These are phyloP conservation scores for Russula earlei DNA, from an alignment of 768 basidiomycete species.

Conservation along the genomic window DNA sequence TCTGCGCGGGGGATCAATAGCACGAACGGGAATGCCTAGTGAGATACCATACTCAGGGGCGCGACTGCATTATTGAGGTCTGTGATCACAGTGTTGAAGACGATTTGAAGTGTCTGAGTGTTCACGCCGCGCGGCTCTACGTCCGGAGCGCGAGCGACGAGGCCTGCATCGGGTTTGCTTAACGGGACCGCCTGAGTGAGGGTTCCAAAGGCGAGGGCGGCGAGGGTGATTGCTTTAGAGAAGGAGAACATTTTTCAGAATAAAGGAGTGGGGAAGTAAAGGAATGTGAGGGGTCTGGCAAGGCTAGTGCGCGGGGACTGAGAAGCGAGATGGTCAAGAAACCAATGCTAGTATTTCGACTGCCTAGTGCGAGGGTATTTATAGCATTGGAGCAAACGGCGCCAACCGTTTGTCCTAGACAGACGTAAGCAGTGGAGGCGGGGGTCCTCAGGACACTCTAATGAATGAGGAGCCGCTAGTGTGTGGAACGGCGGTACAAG, in stretches of 20 bases:
- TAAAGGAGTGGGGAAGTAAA: background rate
- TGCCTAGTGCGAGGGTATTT: background rate
- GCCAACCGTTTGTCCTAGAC: constrained; percentile 1
- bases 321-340: background rate
- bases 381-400: background rate
- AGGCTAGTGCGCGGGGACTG: background rate
- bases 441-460: background rate
- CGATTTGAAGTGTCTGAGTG: background rate
- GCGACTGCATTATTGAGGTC: background rate
- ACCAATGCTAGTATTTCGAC: background rate
- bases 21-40: background rate
- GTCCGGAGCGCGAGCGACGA: background rate
- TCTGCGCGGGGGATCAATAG: constrained; percentile 13
- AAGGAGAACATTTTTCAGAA: background rate
- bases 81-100: background rate
- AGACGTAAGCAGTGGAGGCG: background rate
- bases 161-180: background rate
- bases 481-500: too few species aligned
- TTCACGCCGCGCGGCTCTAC: too few species aligned
- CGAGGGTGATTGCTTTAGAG: background rate
- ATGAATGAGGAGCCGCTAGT: background rate
- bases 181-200: constrained; percentile 1
- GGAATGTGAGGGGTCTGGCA: background rate
- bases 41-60: background rate
- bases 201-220: background rate